Conservation (phyloP, 2,329 filamentous ascomycete genomes). For the Coniochaeta sp. region DNA sequence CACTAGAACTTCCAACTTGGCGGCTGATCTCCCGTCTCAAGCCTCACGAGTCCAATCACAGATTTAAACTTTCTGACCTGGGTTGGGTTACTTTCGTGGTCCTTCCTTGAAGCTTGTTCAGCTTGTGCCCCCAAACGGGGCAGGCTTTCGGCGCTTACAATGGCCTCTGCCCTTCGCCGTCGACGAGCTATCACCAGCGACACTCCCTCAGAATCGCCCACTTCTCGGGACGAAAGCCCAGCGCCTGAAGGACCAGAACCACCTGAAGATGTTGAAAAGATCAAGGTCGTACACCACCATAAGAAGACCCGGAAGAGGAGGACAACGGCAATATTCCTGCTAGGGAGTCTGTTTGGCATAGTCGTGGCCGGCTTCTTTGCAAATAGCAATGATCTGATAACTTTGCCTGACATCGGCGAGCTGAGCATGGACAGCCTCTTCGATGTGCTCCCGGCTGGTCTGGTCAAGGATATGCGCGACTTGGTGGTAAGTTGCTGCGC, state of each 20-base stretch:
- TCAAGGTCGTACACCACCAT: constrained; percentile 35
- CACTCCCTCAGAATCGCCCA: constrained; percentile 19
- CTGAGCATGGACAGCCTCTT: constrained; percentile 79
- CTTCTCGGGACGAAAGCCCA: constrained; percentile 20
- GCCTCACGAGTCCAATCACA: neutral
- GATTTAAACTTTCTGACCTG: neutral
- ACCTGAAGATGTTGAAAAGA: constrained; percentile 20
- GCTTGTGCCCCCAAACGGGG: neutral
- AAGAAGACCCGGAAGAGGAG: constrained; percentile 60
- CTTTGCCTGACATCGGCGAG: constrained; percentile 62
- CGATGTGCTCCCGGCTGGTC: constrained; percentile 79
- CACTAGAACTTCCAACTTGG: neutral
- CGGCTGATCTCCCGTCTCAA: neutral
- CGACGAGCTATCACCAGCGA: constrained; percentile 9
- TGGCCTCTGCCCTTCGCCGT: constrained; percentile 19
- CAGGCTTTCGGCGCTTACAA: constrained; percentile 6
- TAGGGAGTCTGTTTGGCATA: constrained; percentile 87
- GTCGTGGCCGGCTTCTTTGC: constrained; percentile 87
- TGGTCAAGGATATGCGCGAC: constrained; percentile 80
- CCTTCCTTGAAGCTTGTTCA: neutral
- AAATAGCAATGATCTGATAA: constrained; percentile 81
- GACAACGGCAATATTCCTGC: constrained; percentile 73
- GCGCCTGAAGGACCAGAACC: constrained; percentile 18
- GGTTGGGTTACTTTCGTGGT: neutral
- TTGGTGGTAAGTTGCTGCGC: constrained; percentile 56